Base-by-base conservation (phyloP, 1,284 basidiomycete genomes). In the Cutaneotrichosporon cavernicola region DNA sequence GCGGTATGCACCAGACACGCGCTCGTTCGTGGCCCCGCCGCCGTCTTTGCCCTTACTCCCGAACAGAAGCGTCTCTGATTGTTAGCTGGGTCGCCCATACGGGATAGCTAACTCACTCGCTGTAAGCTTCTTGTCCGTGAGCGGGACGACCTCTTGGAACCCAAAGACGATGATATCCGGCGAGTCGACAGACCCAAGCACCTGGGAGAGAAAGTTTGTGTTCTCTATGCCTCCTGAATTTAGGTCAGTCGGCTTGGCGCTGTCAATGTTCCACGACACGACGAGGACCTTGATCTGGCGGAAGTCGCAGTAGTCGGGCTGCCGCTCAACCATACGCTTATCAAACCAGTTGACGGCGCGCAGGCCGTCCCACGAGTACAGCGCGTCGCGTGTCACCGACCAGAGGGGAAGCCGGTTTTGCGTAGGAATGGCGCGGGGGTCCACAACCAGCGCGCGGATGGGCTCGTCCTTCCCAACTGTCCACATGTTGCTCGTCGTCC, bases 101-200 rank as follows among this genome's bases (percentile, higher is more conserved):
- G 16, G 31, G 10, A 13, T 13, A 1, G 26, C 46, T 16, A 7
- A 81, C 83, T 64, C 53, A 84, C 84, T 95, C 14, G 95, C 94
- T 0, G 90, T 90, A 79, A 97, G 88, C 79, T 89, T 93, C 67
- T 92, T 88, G 72, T 88, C 90, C 70, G 97, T 94, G 13, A 99
- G 85, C 76, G 97, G 93, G 67, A 99, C 91, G 47, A 97, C 85
- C 81, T 98, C 96, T 78, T 99, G 96, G 75, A 98, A 90, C 1
- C 94, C 94, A 76, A 98, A 97, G 2, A 88, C 86, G 70, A 99
- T 89, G 69, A 98, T 88, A 71, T 97, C 95, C 0, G 95, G 92
- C 9, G 83, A 79, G 26, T 89, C 86, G 31, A 89, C 86, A 66
- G 87, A 89, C 3, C 78, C 81, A 18, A 97, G 82, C 5, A 87